Percentiles rank a stretch among this genome's conserved stretches.
phyloP scores from a whole-genome alignment of 768 basidiomycete species.

The Cyclocybe aegerita region DNA sequence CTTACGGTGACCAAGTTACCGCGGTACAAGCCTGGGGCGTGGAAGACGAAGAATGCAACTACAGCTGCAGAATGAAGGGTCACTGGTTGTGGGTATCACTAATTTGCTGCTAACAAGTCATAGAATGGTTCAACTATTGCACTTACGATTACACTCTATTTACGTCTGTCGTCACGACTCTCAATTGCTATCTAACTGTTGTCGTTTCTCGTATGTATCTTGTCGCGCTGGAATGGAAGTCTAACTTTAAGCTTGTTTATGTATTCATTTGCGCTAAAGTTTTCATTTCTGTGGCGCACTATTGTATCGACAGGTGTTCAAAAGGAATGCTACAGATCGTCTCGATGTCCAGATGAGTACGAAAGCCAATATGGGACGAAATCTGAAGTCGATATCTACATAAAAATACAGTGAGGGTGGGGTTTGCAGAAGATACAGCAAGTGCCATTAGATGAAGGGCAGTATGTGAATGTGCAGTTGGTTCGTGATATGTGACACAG shows the following conservation, averaged over 20 bases:
- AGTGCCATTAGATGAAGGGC: neutral
- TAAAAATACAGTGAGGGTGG: slow-evolving; percentile 15
- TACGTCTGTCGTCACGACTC: too few species aligned
- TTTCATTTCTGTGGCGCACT: too few species aligned
- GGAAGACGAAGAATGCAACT: neutral
- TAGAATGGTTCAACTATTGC: too few species aligned
- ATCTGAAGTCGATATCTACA: neutral
- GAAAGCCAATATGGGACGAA: slow-evolving; percentile 4
- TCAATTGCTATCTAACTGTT: too few species aligned
- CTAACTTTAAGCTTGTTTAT: too few species aligned
- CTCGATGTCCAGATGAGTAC: slow-evolving; percentile 20
- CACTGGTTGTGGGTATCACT: too few species aligned
- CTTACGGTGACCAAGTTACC: neutral
- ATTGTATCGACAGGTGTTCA: neutral
- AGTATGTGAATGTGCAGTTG: neutral
- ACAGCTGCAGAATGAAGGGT: too few species aligned
- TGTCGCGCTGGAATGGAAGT: neutral
- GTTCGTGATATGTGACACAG: neutral
- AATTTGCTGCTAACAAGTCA: too few species aligned
- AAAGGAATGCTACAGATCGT: slow-evolving; percentile 14
- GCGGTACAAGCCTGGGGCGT: neutral
- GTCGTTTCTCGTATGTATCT: too few species aligned
- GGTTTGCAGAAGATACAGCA: neutral
- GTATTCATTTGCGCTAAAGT: too few species aligned
- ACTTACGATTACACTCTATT: too few species aligned